These are phyloP conservation scores for Crithidia fasciculata DNA, from an alignment of 208 protist genomes.

Conservation along the genomic window DNA sequence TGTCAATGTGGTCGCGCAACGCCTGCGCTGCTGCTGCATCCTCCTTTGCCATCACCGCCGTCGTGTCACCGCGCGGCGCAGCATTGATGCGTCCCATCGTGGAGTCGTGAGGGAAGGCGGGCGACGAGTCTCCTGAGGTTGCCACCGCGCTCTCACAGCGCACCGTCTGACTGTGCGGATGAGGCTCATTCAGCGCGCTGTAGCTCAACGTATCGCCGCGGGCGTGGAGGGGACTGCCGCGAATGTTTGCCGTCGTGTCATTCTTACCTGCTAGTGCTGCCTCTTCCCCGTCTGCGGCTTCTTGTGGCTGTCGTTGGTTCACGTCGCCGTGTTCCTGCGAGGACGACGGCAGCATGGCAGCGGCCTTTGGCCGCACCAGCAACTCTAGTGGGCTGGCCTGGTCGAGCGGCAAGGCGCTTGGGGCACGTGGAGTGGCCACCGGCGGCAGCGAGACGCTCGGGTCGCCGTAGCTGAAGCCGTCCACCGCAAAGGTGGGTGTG, in stretches of 20 bases:
- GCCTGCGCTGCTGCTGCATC: no score
- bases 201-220: not conserved
- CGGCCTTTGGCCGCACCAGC: not conserved
- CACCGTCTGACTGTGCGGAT: not conserved
- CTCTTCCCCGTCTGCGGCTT: no score
- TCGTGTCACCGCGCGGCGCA: no score
- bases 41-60: no score
- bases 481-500: not conserved
- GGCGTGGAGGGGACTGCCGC: not conserved
- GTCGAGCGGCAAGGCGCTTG: not conserved
- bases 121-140: no score
- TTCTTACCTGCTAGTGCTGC: not conserved
- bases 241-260: not conserved
- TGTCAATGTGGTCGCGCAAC: no score
- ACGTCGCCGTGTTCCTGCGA: conserved; percentile 3
- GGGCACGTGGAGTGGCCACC: not conserved
- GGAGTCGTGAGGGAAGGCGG: no score
- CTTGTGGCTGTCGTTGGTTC: not conserved
- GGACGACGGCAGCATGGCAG: not conserved
- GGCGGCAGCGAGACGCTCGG: conserved; percentile 11
- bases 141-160: no score
- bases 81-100: no score
- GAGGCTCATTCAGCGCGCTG: not conserved
- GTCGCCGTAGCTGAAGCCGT: not conserved
- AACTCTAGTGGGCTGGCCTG: not conserved